Conservation (phyloP, 2,329 filamentous ascomycete genomes). For the Thielaviopsis populi region DNA sequence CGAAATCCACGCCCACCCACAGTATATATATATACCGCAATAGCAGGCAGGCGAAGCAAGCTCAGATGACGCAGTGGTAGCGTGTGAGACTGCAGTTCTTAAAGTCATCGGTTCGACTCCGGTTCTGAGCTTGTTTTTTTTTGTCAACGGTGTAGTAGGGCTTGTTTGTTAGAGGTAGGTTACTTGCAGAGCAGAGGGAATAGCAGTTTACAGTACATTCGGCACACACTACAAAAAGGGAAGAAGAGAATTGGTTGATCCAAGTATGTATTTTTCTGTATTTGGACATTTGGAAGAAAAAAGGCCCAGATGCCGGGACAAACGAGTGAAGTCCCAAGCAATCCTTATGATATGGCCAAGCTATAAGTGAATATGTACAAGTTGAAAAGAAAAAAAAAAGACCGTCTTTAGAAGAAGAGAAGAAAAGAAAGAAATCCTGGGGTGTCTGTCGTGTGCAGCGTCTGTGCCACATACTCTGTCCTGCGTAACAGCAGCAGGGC, state of each 20-base stretch:
- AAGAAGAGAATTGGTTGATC: neutral
- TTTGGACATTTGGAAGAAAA: conserved; percentile 6
- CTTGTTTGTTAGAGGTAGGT: too few species aligned
- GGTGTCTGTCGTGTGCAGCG: neutral
- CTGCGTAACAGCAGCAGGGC: neutral
- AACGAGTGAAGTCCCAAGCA: neutral
- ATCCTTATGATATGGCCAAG: neutral
- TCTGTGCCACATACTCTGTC: neutral
- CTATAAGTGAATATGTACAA: neutral
- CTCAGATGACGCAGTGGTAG: neutral
- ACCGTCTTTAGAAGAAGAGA: neutral
- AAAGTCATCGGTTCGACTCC: too few species aligned
- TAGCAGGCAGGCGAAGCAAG: neutral
- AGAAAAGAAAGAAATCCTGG: neutral
- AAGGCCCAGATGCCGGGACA: conserved; percentile 1
- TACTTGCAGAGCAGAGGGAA: too few species aligned
- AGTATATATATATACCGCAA: neutral
- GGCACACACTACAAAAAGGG: too few species aligned
- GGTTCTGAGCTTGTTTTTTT: neutral
- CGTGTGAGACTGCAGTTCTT: too few species aligned
- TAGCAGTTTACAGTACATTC: neutral
- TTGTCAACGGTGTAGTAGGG: too few species aligned
- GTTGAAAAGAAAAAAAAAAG: neutral
- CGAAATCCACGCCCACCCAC: too few species aligned
- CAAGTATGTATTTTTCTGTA: conserved; percentile 1